Percentiles rank a stretch among this genome's conserved stretches.
Conservation (phyloP, 768 basidiomycete genomes). For the Omphalotus guepiniiformis region DNA sequence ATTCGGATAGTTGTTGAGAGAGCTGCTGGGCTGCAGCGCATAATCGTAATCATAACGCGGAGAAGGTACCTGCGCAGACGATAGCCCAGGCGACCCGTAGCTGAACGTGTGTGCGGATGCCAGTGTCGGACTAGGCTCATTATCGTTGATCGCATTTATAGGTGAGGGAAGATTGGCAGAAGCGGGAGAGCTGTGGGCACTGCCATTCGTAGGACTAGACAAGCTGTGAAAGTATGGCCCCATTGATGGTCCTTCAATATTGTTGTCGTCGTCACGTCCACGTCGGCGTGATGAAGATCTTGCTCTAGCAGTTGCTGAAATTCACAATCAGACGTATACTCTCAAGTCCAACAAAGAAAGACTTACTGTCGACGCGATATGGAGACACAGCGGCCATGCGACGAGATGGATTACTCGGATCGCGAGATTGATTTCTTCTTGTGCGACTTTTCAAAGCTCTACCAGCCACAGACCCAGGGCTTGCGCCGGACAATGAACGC, state of each 20-base stretch:
- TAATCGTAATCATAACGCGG: conserved; percentile 54
- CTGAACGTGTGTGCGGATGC: conserved; percentile 39
- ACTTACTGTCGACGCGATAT: conserved; percentile 63
- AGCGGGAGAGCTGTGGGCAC: conserved; percentile 72
- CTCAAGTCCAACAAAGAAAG: not conserved
- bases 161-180: conserved; percentile 74
- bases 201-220: conserved; percentile 51
- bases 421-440: conserved; percentile 56
- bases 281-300: conserved; percentile 74
- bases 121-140: conserved; percentile 55
- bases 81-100: conserved; percentile 29
- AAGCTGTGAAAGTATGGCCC: conserved; percentile 51
- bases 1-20: not conserved
- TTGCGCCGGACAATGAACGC: conserved; percentile 44
- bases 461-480: conserved; percentile 35
- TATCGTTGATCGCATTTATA: conserved; percentile 43
- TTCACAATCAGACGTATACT: conserved; percentile 12
- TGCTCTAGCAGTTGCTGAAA: conserved; percentile 56
- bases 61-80: conserved; percentile 48
- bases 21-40: conserved; percentile 20
- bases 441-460: conserved; percentile 40
- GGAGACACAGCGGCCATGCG: conserved; percentile 58
- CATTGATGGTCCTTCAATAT: conserved; percentile 33
- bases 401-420: conserved; percentile 45
- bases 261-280: conserved; percentile 53